Evolutionary conservation across 73 alveolate genomes (phyloP).

Genomic region (Diophrys sp.): DNA sequence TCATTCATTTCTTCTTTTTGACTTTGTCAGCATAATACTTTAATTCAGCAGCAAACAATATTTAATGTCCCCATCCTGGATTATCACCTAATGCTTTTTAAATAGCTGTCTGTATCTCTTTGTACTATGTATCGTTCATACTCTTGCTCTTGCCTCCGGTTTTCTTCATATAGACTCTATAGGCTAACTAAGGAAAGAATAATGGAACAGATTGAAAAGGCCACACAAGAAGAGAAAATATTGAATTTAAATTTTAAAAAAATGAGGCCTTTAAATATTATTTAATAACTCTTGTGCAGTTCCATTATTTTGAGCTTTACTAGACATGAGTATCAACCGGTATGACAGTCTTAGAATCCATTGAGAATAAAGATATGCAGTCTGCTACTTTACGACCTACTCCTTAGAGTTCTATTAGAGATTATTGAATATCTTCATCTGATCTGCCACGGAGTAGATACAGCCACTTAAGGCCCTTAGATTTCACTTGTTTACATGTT

Average conservation of each 20-base stretch:
- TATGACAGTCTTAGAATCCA: constrained; percentile 44
- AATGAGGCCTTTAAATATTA: no score
- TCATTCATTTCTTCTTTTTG: not conserved
- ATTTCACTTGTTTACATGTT: constrained; percentile 30
- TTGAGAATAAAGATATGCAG: constrained; percentile 64
- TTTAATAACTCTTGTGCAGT: no score
- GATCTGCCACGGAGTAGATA: constrained; percentile 27
- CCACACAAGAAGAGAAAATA: no score
- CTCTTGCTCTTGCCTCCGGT: constrained; percentile 3
- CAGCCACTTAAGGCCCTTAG: constrained; percentile 64
- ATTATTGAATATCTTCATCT: constrained; percentile 40
- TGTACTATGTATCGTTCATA: constrained; percentile 46
- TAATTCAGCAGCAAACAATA: constrained; percentile 70
- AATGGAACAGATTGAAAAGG: no score
- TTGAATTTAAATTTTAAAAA: no score
- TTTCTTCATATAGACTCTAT: constrained; percentile 46
- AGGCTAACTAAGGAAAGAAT: no score
- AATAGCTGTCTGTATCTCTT: constrained; percentile 42
- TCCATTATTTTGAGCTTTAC: no score
- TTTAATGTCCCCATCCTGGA: constrained; percentile 84
- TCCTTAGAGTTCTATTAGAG: constrained; percentile 48
- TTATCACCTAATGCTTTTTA: constrained; percentile 52
- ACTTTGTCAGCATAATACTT: constrained; percentile 29
- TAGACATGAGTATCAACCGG: constrained; percentile 77
- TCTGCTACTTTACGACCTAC: constrained; percentile 78